phyloP scores from a whole-genome alignment of 352 stramenopile species.

The Achlya hypogyna region DNA sequence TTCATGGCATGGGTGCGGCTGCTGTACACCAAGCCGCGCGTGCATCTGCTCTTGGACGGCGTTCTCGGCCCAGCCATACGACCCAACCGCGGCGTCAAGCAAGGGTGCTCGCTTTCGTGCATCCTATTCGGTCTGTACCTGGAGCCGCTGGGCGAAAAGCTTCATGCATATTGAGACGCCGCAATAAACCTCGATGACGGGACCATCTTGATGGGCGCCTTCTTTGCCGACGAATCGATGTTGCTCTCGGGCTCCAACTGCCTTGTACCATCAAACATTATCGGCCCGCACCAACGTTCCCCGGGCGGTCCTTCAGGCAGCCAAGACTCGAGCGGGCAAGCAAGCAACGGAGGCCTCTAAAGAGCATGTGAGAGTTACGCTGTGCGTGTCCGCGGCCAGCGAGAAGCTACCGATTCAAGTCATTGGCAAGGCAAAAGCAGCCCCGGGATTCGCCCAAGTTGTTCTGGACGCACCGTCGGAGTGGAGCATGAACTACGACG shows the following conservation, averaged over 20 bases:
- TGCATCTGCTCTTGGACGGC: not conserved
- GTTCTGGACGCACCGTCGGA: too few species aligned
- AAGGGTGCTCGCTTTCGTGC: not conserved
- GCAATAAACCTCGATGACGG: not conserved
- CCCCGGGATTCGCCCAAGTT: too few species aligned
- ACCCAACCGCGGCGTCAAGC: not conserved
- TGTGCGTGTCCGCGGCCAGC: too few species aligned
- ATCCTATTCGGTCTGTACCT: not conserved
- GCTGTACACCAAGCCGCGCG: not conserved
- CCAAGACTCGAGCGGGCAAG: too few species aligned
- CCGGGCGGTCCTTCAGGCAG: too few species aligned
- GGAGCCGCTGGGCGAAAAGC: not conserved
- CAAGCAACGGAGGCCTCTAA: too few species aligned
- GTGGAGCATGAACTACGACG: too few species aligned
- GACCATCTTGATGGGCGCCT: not conserved
- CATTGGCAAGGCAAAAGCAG: too few species aligned
- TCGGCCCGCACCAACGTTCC: too few species aligned
- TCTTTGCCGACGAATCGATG: conserved; percentile 12
- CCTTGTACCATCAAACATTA: too few species aligned
- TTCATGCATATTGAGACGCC: not conserved
- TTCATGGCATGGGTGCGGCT: conserved; percentile 4
- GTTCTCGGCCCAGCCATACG: not conserved
- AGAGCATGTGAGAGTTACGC: too few species aligned
- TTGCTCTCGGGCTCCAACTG: not conserved
- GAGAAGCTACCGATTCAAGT: too few species aligned